Base-by-base conservation (phyloP, 2,329 filamentous ascomycete genomes). In the Cylindrodendrum hubeiense region DNA sequence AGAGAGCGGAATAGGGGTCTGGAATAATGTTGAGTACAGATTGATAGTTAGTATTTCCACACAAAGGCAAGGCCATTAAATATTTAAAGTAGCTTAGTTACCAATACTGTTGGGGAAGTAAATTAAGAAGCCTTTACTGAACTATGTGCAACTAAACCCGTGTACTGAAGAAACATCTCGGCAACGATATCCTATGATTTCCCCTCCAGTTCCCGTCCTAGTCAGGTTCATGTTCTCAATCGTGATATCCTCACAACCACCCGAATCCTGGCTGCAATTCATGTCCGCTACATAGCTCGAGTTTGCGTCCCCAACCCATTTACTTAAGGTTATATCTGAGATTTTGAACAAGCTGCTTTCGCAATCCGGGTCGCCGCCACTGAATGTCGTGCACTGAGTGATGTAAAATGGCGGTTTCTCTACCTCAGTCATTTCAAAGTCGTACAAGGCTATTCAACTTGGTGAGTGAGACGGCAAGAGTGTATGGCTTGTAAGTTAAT, bases 261-360 rank as follows among this genome's bases (percentile, higher is more conserved):
- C 33, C 17, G 50, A 26, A n/a, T 30, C 50, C 13, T 39, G 30
- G 37, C 50, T 52, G 21, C 50, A 52, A 33, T 52, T 33, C 50
- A 52, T 52, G 10, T 33, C 17, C 3, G 30, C 50, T 9, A 52
- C 33, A 26, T 52, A 52, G 19, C 50, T 53, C 9, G 50, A 53
- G n/a, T 30, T 33, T 3, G 34, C 39, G n/a, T 53, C 30, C 6
- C 33, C 50, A 1, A 8, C 26, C 50, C 50, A 53, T 7, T 28
- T 13, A 6, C 7, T 33, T n/a, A 53, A 39, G 15, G 50, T 26
- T 9, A 53, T 53, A 22, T 53, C 22, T 17, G 33, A 41, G n/a
- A 41, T 53, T 15, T 53, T 53, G 34, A 53, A 53, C 5, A 39
- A 26, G 7, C 50, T 41, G 9, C 50, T 53, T 5, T 53, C 50